These are phyloP conservation scores for Rhizophagus prolifer DNA, from an alignment of 192 early-diverging fungal species.

Conservation along the genomic window DNA sequence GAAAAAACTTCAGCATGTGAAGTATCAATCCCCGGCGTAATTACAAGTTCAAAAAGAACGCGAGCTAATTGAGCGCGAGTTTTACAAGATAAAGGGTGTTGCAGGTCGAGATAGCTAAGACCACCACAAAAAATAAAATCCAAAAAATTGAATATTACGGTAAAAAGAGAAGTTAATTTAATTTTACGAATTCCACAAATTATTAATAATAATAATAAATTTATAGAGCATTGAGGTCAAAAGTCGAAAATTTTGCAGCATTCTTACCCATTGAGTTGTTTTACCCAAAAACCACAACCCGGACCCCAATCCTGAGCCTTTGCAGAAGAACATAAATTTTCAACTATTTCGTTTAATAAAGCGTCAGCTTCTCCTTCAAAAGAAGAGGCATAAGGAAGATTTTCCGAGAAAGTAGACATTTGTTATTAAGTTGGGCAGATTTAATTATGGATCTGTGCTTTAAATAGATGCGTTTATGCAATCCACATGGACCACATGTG, in stretches of 20 bases:
- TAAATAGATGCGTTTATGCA: no score
- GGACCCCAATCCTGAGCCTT: constrained; percentile 57
- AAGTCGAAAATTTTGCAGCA: background rate
- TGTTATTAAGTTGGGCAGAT: background rate
- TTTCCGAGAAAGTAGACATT: constrained; percentile 33
- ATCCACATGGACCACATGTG: no score
- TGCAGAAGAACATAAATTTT: constrained; percentile 42
- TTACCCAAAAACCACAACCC: constrained; percentile 58
- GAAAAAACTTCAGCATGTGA: constrained; percentile 65
- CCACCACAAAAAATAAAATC: background rate
- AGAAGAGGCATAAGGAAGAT: constrained; percentile 39
- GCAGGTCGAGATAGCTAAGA: constrained; percentile 63
- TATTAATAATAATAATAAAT: no score
- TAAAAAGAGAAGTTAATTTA: no score
- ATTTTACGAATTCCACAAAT: no score
- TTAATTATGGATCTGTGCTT: no score
- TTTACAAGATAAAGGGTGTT: constrained; percentile 56
- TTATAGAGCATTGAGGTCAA: no score
- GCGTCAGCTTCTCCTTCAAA: constrained; percentile 42
- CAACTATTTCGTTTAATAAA: constrained; percentile 50
- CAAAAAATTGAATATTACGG: no score
- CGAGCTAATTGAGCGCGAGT: constrained; percentile 56
- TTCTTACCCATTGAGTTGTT: constrained; percentile 55
- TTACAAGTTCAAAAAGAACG: constrained; percentile 64
- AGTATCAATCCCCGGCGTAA: constrained; percentile 67